Conservation (phyloP, 768 basidiomycete genomes). For the Rhizopogon rudus region DNA sequence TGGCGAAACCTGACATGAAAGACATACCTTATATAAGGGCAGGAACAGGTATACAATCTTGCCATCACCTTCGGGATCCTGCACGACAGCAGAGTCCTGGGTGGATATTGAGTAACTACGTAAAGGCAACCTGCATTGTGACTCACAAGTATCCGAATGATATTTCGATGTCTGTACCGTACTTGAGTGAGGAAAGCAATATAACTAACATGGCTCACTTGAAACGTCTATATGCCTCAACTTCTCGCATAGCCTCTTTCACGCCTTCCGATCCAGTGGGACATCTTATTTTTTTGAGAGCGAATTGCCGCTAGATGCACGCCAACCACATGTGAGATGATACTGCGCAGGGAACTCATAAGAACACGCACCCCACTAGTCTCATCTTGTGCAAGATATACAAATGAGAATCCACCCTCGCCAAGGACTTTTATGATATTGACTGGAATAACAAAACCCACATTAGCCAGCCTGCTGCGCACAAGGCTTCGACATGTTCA, state of each 20-base stretch:
- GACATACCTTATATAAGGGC: conserved; percentile 80
- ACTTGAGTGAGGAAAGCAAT: background rate
- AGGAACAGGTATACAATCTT: conserved; percentile 96
- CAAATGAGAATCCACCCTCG: conserved; percentile 94
- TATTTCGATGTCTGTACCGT: conserved; percentile 78
- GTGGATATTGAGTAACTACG: conserved; percentile 1
- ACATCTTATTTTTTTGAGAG: conserved; percentile 95
- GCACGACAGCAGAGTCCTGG: conserved; percentile 90
- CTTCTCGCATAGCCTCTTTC: conserved; percentile 83
- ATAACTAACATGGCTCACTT: conserved; percentile 47
- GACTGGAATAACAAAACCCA: conserved; percentile 38
- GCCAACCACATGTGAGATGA: conserved; percentile 2
- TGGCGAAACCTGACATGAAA: background rate
- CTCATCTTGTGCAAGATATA: conserved; percentile 85
- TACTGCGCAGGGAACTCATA: background rate
- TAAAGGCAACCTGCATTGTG: background rate
- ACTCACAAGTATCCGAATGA: conserved; percentile 85
- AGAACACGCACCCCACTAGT: conserved; percentile 62
- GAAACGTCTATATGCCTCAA: conserved; percentile 93
- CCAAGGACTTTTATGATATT: conserved; percentile 90
- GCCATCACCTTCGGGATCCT: conserved; percentile 89
- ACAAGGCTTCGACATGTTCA: background rate
- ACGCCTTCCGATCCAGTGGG: conserved; percentile 86
- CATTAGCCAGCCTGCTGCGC: conserved; percentile 1
- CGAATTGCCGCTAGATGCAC: conserved; percentile 71